Percentiles rank a stretch among this genome's conserved stretches.
These are phyloP conservation scores for Aphanomyces cochlioides DNA, from an alignment of 352 stramenopile genomes.

Conservation along the genomic window DNA sequence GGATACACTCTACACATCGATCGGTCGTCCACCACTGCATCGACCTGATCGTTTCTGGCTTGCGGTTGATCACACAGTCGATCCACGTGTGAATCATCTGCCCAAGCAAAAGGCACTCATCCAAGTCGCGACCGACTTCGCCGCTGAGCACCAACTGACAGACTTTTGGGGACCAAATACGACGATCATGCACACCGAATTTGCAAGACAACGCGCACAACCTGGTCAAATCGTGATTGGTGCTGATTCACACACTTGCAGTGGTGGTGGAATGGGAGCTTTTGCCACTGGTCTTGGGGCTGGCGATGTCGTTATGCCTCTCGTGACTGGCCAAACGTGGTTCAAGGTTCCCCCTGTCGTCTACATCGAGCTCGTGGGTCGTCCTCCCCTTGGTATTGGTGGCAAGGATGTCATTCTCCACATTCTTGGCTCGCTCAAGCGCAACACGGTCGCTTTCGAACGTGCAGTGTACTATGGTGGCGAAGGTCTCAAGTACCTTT, in stretches of 20 bases:
- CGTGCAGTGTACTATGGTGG: constrained; percentile 75
- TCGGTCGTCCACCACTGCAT: constrained; percentile 64
- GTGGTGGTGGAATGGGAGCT: constrained; percentile 65
- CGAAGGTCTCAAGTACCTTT: constrained; percentile 54
- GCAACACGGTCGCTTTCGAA: constrained; percentile 80
- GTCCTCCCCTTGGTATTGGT: constrained; percentile 63
- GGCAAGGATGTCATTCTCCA: constrained; percentile 80
- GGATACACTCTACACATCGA: constrained; percentile 74
- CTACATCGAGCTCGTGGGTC: constrained; percentile 75
- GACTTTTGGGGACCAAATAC: constrained; percentile 81
- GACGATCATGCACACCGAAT: constrained; percentile 85
- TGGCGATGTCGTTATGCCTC: constrained; percentile 75
- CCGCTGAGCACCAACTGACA: constrained; percentile 58
- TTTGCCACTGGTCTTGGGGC: constrained; percentile 70
- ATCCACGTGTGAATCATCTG: constrained; percentile 71
- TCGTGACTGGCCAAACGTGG: constrained; percentile 81
- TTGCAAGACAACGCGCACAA: constrained; percentile 71
- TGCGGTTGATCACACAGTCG: constrained; percentile 74
- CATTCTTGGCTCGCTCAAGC: constrained; percentile 73
- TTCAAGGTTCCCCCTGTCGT: constrained; percentile 77
- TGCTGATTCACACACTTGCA: constrained; percentile 73
- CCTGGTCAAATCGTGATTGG: constrained; percentile 82
- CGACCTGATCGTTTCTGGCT: constrained; percentile 81
- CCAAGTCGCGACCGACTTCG: constrained; percentile 73
- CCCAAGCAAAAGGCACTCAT: constrained; percentile 78